These are phyloP conservation scores for Piper betle DNA, from an alignment of 164 flowering plant species.

Conservation along the genomic window DNA sequence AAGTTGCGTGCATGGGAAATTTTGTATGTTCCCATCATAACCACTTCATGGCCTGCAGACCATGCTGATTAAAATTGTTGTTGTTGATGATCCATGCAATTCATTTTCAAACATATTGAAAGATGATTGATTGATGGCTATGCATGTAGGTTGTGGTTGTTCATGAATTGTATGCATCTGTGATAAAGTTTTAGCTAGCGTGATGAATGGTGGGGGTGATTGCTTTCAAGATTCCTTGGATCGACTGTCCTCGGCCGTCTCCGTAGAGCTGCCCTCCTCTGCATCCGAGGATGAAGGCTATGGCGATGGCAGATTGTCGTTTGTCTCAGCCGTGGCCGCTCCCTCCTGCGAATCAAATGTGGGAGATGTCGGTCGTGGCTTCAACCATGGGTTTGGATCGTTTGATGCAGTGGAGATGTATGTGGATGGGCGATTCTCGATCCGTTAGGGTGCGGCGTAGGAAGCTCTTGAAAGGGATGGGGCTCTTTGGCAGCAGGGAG, in stretches of 20 bases:
- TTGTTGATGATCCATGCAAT: too few species aligned
- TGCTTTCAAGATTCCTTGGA: slow-evolving; percentile 55
- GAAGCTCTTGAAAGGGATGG: slow-evolving; percentile 72
- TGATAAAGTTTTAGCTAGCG: too few species aligned
- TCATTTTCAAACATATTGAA: too few species aligned
- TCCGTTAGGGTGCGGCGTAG: slow-evolving; percentile 59
- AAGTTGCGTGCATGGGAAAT: too few species aligned
- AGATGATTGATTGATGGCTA: too few species aligned
- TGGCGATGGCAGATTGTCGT: slow-evolving; percentile 52
- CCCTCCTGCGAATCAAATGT: slow-evolving; percentile 6
- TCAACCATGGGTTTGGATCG: neutral
- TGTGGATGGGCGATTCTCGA: slow-evolving; percentile 77
- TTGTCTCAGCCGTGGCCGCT: slow-evolving; percentile 33
- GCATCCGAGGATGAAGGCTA: slow-evolving; percentile 36
- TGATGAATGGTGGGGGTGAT: slow-evolving; percentile 36
- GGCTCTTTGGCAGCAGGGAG: slow-evolving; percentile 31
- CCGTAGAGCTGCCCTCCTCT: slow-evolving; percentile 34
- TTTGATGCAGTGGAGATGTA: slow-evolving; percentile 2
- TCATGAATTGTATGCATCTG: too few species aligned
- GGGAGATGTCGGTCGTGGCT: neutral
- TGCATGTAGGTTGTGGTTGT: too few species aligned
- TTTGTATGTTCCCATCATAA: too few species aligned
- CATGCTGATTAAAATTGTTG: too few species aligned
- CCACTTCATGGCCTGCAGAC: too few species aligned
- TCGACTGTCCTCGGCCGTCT: slow-evolving; percentile 37